A percentile compares a stretch with the other conserved stretches of the same genome.
These are phyloP conservation scores for Nicotiana paniculata DNA, from an alignment of 257 asterid genomes.

Conservation along the genomic window DNA sequence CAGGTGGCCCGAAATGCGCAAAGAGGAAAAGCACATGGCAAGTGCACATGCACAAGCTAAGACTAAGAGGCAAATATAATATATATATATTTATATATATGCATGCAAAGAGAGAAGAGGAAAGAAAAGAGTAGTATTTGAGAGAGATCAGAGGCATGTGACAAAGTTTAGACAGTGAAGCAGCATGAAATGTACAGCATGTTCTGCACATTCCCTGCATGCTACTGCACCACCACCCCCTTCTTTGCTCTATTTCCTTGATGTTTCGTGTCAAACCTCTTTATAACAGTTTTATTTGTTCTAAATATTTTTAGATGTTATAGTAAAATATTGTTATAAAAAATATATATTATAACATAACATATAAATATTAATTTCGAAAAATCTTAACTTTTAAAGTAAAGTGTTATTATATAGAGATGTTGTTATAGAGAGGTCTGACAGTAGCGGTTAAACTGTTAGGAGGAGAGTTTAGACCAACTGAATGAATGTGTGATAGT, in stretches of 20 bases:
- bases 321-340: too few relatives aligned
- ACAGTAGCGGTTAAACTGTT: not conserved
- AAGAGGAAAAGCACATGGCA: not conserved
- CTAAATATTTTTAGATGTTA: too few relatives aligned
- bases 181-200: conserved; percentile 72
- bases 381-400: too few relatives aligned
- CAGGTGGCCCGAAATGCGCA: not conserved
- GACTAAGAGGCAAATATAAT: conserved; percentile 10
- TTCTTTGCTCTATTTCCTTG: not conserved
- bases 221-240: conserved; percentile 15
- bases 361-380: too few relatives aligned
- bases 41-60: conserved; percentile 2
- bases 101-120: not conserved
- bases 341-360: too few relatives aligned
- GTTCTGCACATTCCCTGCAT: conserved; percentile 99
- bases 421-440: too few relatives aligned
- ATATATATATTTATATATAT: too few relatives aligned
- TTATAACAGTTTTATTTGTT: too few relatives aligned
- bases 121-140: conserved; percentile 19
- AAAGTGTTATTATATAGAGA: too few relatives aligned
- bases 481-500: not conserved
- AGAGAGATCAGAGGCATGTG: conserved; percentile 41
- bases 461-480: not conserved
- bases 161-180: conserved; percentile 58
- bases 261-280: not conserved